Evolutionary conservation across 2,329 filamentous ascomycete species (phyloP).

Genomic region (Eurotiales sp.): DNA sequence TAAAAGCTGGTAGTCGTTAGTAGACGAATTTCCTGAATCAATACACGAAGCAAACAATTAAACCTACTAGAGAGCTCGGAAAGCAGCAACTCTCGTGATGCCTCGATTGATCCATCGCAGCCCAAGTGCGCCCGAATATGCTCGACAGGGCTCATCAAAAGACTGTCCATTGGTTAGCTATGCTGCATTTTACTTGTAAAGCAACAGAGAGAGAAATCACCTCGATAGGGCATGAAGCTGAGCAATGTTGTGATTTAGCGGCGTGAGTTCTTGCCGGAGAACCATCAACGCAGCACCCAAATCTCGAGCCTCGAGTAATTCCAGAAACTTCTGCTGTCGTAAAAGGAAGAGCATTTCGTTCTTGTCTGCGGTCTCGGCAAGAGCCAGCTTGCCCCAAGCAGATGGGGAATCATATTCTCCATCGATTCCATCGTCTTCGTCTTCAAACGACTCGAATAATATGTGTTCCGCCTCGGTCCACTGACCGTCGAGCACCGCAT

Average conservation of each 20-base stretch:
- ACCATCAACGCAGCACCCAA: conserved; percentile 71
- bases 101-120: conserved; percentile 78
- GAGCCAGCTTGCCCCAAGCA: conserved; percentile 59
- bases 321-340: conserved; percentile 90
- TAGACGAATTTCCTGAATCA: not conserved
- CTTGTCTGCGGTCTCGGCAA: conserved; percentile 70
- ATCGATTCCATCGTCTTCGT: conserved; percentile 43
- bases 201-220: conserved; percentile 34
- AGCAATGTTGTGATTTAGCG: conserved; percentile 72
- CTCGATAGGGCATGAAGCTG: conserved; percentile 79
- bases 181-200: not conserved
- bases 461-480: conserved; percentile 85
- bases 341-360: conserved; percentile 83
- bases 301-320: conserved; percentile 75
- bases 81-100: conserved; percentile 70
- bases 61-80: conserved; percentile 76
- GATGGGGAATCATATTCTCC: conserved; percentile 25
- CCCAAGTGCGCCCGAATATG: conserved; percentile 72
- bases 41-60: conserved; percentile 15
- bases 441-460: conserved; percentile 53
- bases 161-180: conserved; percentile 43
- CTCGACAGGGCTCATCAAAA: conserved; percentile 83
- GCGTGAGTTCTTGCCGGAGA: conserved; percentile 82
- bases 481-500: conserved; percentile 71
- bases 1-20: conserved; percentile 58